Evolutionary conservation across 768 basidiomycete species (phyloP), one percentile per base, ranked within the genome.

Genomic region (Auriscalpium vulgare): DNA sequence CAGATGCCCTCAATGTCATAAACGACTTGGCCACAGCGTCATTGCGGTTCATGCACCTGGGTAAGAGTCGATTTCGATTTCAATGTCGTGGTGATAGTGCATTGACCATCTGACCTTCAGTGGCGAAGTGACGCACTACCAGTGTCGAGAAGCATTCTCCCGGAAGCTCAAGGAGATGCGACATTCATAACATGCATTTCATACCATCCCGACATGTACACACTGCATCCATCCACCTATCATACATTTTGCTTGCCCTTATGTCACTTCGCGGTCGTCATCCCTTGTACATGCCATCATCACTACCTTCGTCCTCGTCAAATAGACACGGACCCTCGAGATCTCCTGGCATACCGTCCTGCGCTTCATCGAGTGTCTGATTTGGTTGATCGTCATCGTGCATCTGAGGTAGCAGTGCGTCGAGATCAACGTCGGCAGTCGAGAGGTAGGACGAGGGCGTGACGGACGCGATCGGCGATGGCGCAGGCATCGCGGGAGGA

Each of bases 91-190:
- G 38, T 52, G 37, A 50, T 34, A 10, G 10, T 37, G 43, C 47
- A 10, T 37, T 52, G 37, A 50, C 17, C 10, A 16, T 37, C 14
- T 47, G 19, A 11, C 13, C 10, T 49, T 37, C 63, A 97, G 94
- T 50, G 95, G 95, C 9, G 92, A 95, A 71, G 95, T 97, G 2
- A 98, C 94, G 0, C 95, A 97, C 71, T 94, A 95, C 68, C 90
- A 95, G 59, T 98, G 95, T 67, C 86, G 93, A 29, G 95, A 97
- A 66, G 77, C 79, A 0, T 97, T 93, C 66, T 74, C 89, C 10
- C 73, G 70, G 50, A 78, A 72, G 55, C 64, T 87, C 53, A 76
- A 75, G 47, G 77, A 80, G 58, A 71, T 63, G 36, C 47, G 51
- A 29, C 57, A 58, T 37, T 29, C 29, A 46, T 58, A 50, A 56